A percentile compares a stretch with the other conserved stretches of the same genome.
phyloP scores from a whole-genome alignment of 441 rosid species.

The Viola pubescens region DNA sequence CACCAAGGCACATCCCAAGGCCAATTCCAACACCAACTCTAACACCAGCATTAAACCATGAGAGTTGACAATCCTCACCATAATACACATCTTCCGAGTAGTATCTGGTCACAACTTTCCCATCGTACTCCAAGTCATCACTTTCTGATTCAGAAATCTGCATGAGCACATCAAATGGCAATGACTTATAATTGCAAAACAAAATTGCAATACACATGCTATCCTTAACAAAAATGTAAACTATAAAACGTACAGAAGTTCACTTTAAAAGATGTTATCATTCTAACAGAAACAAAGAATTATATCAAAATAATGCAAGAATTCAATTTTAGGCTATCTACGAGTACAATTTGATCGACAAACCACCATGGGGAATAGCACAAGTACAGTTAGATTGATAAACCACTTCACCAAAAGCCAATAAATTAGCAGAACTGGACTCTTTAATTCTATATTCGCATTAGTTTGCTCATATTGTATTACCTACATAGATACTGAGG shows the following conservation, averaged over 20 bases:
- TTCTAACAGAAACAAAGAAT: too few species aligned
- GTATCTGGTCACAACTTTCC: slow-evolving; percentile 42
- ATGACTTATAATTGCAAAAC: slow-evolving; percentile 6
- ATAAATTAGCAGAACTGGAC: too few species aligned
- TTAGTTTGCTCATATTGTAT: too few species aligned
- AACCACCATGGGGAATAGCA: too few species aligned
- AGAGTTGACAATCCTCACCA: slow-evolving; percentile 86
- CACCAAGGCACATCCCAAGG: slow-evolving; percentile 90
- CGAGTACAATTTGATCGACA: too few species aligned
- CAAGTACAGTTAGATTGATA: too few species aligned
- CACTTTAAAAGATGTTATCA: not conserved
- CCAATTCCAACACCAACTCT: slow-evolving; percentile 98
- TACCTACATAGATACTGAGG: too few species aligned
- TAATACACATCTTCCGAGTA: slow-evolving; percentile 62
- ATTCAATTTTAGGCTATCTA: too few species aligned
- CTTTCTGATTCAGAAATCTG: slow-evolving; percentile 47
- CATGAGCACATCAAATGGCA: slow-evolving; percentile 13
- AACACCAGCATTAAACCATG: slow-evolving; percentile 99
- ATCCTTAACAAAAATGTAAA: not conserved
- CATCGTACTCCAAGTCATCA: slow-evolving; percentile 50
- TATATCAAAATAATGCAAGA: too few species aligned
- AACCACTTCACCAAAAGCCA: too few species aligned
- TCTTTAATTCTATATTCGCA: too few species aligned
- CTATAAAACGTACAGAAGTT: not conserved
- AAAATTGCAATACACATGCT: not conserved